Evolutionary conservation across 2,329 filamentous ascomycete species (phyloP), one percentile per base, ranked within the genome.

Genomic region (Colletotrichum siamense): DNA sequence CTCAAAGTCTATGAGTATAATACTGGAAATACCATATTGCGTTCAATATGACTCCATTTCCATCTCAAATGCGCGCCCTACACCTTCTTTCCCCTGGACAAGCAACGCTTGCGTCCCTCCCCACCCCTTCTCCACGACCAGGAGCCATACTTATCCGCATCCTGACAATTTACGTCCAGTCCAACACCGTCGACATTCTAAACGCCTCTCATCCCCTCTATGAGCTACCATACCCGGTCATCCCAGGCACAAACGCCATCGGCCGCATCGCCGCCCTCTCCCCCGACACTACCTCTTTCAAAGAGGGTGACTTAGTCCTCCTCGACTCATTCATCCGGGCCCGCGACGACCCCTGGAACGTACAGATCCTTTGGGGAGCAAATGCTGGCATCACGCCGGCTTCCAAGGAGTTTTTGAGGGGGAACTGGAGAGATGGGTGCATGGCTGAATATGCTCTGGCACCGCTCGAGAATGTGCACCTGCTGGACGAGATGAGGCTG

Each of bases 11-110:
- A 49, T 1, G 39, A n/a, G 12, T 6, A n/a, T 7, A 10, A 12
- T 1, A 7, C 18, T 12, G 0, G 0, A 22, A 49, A 49, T 12
- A 49, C 0, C 39, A 12, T 12, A 22, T 12, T n/a, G 18, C 9
- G 2, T n/a, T 49, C 39, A 49, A 49, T 2, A 49, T 49, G 39
- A 12, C 18, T n/a, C 18, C 39, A 49, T 12, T 49, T 1, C 18
- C 39, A 49, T 49, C 39, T 49, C 39, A n/a, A 49, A n/a, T 49
- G 39, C 39, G 39, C 18, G 39, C 39, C 39, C 9, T 49, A n/a
- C 39, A 7, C 39, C 39, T 49, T 49, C 39, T 49, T 9, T n/a
- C 39, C 6, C 39, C 9, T 4, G 39, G 39, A n/a, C 39, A 12
- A n/a, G 9, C 18, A 49, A 49, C 3, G 18, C 9, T 49, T 49